Evolutionary conservation across 106 monocot genomes (phyloP), one percentile per base, ranked within the genome.

Genomic region (Cymbidium sinense): DNA sequence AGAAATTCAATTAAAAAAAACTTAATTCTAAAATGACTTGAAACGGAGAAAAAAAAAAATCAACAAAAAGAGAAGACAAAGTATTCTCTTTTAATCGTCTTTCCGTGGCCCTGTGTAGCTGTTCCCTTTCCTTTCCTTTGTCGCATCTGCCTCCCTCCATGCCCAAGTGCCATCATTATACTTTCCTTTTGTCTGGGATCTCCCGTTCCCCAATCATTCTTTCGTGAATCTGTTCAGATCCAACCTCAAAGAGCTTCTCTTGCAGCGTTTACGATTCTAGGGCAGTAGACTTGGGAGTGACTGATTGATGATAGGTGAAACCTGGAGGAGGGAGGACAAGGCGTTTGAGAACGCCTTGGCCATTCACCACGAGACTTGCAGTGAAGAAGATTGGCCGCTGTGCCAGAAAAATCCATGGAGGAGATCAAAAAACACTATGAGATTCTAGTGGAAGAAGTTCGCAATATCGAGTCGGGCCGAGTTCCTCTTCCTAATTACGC

Each of bases 311-410:
- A 44, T 74, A 25, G 74, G 27, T 25, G 74, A 74, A 43, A 17
- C 27, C 23, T 91, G 91, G 91, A 86, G 88, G 80, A 84, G 84
- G 18, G 82, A 88, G 75, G 88, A 91, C 47, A 88, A 91, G 80
- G 84, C 80, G 39, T 88, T 91, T 65, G 91, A 91, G 82, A 82
- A 88, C 31, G 88, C 88, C 13, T 30, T 91, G 25, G 87, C 83
- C 13, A 34, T 62, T 19, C 19, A 86, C 72, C 25, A 67, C 7
- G 86, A 84, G 34, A 84, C 82, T 28, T 43, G 29, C 31, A 15
- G 70, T 10, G 79, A 86, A 84, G 82, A 76, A 70, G 36, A 78
- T 91, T 75, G 44, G 77, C 58, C 34, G 84, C 50, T 4, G 86
- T 91, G 71, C 78, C 79, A 2, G 91, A 82, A 20, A 91, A 91